These are phyloP conservation scores for Fusarium ramigenum DNA, from an alignment of 2,329 filamentous ascomycete genomes.

Conservation along the genomic window DNA sequence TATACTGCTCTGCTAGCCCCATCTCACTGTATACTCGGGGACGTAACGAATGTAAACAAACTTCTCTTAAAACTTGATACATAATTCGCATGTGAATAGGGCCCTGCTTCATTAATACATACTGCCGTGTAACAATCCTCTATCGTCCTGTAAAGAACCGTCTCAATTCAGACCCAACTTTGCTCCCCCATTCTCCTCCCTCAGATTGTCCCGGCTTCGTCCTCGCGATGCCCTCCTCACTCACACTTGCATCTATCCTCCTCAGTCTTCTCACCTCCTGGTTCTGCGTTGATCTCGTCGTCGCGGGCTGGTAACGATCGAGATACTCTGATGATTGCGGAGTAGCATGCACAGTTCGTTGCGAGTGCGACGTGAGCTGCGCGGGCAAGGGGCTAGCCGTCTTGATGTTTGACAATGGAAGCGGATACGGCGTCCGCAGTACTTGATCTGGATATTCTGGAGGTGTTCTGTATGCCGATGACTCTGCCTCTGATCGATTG, in stretches of 20 bases:
- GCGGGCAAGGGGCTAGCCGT: constrained; percentile 24
- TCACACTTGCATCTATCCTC: constrained; percentile 13
- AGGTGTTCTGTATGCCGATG: constrained; percentile 45
- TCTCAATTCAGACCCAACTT: constrained; percentile 40
- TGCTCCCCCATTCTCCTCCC: constrained; percentile 21
- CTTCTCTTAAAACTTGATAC: not conserved
- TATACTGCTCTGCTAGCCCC: not conserved
- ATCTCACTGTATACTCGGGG: not conserved
- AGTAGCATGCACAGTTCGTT: constrained; percentile 17
- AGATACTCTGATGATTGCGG: constrained; percentile 48
- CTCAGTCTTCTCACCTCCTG: constrained; percentile 17
- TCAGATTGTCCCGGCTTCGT: constrained; percentile 1
- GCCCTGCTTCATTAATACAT: not conserved
- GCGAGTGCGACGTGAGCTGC: constrained; percentile 27
- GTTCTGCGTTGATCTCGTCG: constrained; percentile 2
- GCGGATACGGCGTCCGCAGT: constrained; percentile 22
- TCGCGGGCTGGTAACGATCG: constrained; percentile 45
- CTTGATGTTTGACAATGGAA: constrained; percentile 21
- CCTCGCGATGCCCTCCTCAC: constrained; percentile 7
- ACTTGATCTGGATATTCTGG: constrained; percentile 42
- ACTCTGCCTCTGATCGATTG: constrained; percentile 33
- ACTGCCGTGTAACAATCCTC: not conserved
- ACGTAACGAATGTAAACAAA: not conserved
- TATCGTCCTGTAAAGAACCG: constrained; percentile 39
- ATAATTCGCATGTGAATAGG: not conserved